Base-by-base conservation (phyloP, 257 asterid genomes). In the Solanum habrochaites region DNA sequence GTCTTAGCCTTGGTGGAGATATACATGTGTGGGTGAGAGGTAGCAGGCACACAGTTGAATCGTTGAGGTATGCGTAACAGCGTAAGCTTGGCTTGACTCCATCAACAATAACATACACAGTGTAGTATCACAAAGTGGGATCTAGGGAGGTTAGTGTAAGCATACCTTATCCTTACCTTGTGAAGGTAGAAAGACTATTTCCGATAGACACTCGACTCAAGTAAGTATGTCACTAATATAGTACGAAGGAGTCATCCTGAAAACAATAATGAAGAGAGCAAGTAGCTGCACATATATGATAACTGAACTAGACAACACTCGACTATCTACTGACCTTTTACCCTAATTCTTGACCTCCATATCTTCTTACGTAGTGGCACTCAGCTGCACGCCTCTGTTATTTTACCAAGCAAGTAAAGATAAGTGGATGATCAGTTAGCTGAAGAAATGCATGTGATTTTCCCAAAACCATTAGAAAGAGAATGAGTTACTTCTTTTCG, bases 51-150 rank as follows among this genome's bases (percentile, higher is more conserved):
- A 7, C 14, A 8, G 0, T 32, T 0, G 2, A 70, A 70, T 31
- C 7, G 42, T 15, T 0, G 39, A 67, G 73, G 21, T 67, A 3
- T 67, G 67, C 1, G 27, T 62, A n/a, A n/a, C n/a, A n/a, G n/a
- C n/a, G n/a, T 10, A 62, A 62, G 32, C 31, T n/a, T 4, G 70
- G 37, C 72, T 0, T 0, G 20, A 14, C 20, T 5, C 35, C 35
- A 66, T 10, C 35, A 64, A 64, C 31, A 62, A 62, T 0, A 0
- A 62, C 71, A 25, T 64, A 25, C 35, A 0, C 2, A 25, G 71
- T 62, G 70, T 62, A 62, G 0, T 62, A n/a, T 3, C 31, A 11
- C 31, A 62, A 62, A n/a, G 31, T 64, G 71, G 71, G 18, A 12
- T 64, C 31, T 25, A 12, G 35, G 31, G 31, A 64, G 71, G 71